phyloP scores from a whole-genome alignment of 23 red algal genomes.

The Gracilariopsis chorda region DNA sequence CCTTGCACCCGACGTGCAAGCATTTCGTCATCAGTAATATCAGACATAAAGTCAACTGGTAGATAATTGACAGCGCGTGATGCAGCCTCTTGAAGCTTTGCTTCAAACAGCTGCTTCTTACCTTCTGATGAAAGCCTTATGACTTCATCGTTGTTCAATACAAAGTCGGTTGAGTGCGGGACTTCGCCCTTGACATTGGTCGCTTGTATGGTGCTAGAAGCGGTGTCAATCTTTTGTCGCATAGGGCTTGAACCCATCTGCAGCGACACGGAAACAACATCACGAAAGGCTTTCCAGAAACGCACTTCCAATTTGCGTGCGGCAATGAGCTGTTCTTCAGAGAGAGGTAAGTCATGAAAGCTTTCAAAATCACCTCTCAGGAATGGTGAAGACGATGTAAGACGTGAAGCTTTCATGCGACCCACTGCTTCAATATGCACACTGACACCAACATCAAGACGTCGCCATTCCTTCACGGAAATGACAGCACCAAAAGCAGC shows the following conservation, averaged over 20 bases:
- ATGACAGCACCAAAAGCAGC: conserved; percentile 43
- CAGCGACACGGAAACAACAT: not conserved
- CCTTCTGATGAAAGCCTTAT: not conserved
- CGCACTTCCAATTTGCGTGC: not conserved
- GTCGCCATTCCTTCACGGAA: conserved; percentile 11
- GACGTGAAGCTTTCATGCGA: not conserved
- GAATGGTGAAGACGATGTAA: conserved; percentile 32
- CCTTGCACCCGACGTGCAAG: not conserved
- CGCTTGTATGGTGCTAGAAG: not conserved
- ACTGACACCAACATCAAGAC: conserved; percentile 53
- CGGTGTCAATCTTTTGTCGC: conserved; percentile 42
- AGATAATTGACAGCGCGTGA: not conserved
- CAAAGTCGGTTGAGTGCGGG: not conserved
- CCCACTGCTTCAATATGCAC: conserved; percentile 39
- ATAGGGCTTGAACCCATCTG: conserved; percentile 7
- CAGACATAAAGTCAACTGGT: not conserved
- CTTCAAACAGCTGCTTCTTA: conserved; percentile 10
- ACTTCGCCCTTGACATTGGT: not conserved
- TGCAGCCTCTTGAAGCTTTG: conserved; percentile 17
- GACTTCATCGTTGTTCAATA: not conserved
- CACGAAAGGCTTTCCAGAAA: conserved; percentile 40
- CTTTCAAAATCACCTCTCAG: conserved; percentile 17
- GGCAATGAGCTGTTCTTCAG: not conserved
- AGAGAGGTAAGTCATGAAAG: not conserved
- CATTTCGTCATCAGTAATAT: conserved; percentile 25